Conservation (phyloP, 192 early-diverging fungal genomes). For the Linnemannia elongata region DNA sequence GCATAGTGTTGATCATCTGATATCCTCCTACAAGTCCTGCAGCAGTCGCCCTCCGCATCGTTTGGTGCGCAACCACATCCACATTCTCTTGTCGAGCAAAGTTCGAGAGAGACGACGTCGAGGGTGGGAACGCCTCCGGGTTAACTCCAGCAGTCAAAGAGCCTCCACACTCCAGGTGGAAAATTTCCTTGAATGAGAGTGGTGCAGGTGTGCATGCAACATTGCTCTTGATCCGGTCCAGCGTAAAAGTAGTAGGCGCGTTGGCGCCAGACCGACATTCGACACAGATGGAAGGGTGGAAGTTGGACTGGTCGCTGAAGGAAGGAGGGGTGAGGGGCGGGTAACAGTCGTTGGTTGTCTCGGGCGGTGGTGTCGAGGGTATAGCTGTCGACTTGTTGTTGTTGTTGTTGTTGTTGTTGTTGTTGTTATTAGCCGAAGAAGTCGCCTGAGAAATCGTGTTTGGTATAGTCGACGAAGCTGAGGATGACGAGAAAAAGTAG, state of each 20-base stretch:
- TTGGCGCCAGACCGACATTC: conserved; percentile 41
- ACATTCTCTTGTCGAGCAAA: conserved; percentile 24
- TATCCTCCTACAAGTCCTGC: conserved; percentile 10
- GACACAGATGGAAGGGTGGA: conserved; percentile 49
- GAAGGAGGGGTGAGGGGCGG: conserved; percentile 49
- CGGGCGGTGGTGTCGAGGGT: conserved; percentile 51
- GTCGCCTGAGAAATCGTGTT: conserved; percentile 1
- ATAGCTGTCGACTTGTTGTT: conserved; percentile 22
- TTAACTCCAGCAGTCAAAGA: conserved; percentile 20
- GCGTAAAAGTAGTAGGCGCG: conserved; percentile 27
- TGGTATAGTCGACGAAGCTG: conserved; percentile 31
- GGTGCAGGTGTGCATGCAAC: conserved; percentile 24
- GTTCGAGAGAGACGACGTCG: conserved; percentile 35
- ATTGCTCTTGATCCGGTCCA: conserved; percentile 41
- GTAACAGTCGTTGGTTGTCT: conserved; percentile 21
- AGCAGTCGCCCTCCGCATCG: conserved; percentile 33
- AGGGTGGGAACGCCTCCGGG: conserved; percentile 48
- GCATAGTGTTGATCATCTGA: conserved; percentile 13
- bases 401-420: too few relatives aligned
- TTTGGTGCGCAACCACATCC: conserved; percentile 23
- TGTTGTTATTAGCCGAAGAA: background rate
- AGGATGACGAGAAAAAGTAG: conserved; percentile 41
- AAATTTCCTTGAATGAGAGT: conserved; percentile 37
- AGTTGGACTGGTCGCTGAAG: conserved; percentile 27
- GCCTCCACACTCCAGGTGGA: conserved; percentile 45